These are phyloP conservation scores for Schwanniomyces occidentalis DNA, from an alignment of 805 yeast genomes.

Conservation along the genomic window DNA sequence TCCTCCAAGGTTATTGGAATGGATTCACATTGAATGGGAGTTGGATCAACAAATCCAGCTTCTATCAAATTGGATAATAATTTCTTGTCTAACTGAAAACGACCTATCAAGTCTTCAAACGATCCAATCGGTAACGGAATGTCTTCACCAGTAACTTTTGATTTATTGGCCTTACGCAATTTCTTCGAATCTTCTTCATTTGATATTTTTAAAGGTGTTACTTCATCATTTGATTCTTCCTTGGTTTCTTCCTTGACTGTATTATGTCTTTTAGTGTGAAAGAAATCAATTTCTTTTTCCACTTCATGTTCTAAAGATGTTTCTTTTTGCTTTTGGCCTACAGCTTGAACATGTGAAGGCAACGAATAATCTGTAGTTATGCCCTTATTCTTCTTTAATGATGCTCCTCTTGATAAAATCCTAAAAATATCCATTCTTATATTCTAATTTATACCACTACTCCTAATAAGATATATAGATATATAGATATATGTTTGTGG, in stretches of 20 bases:
- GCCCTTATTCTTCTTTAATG: slow-evolving; percentile 58
- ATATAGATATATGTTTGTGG: too few relatives aligned
- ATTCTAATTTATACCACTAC: too few relatives aligned
- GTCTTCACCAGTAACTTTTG: slow-evolving; percentile 81
- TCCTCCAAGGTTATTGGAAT: slow-evolving; percentile 70
- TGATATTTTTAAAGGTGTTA: slow-evolving; percentile 46
- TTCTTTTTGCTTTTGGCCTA: slow-evolving; percentile 32
- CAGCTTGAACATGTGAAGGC: slow-evolving; percentile 22
- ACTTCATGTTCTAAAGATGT: slow-evolving; percentile 49
- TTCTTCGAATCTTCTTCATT: slow-evolving; percentile 58
- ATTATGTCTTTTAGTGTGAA: slow-evolving; percentile 54
- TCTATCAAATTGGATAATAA: slow-evolving; percentile 64
- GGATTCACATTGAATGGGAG: slow-evolving; percentile 90
- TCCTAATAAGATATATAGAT: too few relatives aligned
- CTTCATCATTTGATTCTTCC: slow-evolving; percentile 33
- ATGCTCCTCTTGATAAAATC: slow-evolving; percentile 83
- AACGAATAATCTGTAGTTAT: slow-evolving; percentile 43
- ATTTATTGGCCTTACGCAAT: slow-evolving; percentile 59
- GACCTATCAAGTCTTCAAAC: slow-evolving; percentile 71
- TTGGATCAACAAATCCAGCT: slow-evolving; percentile 79
- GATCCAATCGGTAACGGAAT: slow-evolving; percentile 90
- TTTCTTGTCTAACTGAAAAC: slow-evolving; percentile 64
- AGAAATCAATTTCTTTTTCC: slow-evolving; percentile 80
- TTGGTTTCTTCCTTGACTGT: slow-evolving; percentile 15
- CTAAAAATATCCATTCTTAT: slow-evolving; percentile 83